phyloP scores from a whole-genome alignment of 2,329 filamentous ascomycete genomes.

The Stagonosporopsis vannaccii region DNA sequence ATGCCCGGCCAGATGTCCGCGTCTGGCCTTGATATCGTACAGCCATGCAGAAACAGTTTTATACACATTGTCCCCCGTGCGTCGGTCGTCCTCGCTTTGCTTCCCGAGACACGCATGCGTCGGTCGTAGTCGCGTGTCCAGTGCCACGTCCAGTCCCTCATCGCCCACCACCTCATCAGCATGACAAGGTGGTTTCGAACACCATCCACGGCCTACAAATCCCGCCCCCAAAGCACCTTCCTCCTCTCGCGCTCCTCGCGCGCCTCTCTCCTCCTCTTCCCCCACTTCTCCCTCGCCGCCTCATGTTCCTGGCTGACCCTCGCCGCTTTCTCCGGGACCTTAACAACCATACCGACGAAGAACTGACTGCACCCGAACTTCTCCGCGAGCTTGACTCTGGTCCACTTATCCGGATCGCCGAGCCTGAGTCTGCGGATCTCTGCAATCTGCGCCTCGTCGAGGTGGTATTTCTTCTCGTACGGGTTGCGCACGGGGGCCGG shows the following conservation, averaged over 20 bases:
- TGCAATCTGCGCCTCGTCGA: conserved; percentile 63
- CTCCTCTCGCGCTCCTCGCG: conserved; percentile 67
- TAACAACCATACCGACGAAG: conserved; percentile 67
- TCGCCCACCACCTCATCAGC: background rate
- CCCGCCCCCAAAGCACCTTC: conserved; percentile 67
- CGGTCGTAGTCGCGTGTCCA: too few species aligned
- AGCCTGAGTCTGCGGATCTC: conserved; percentile 65
- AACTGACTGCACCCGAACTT: conserved; percentile 69
- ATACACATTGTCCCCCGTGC: conserved; percentile 1
- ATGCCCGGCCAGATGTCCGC: conserved; percentile 1
- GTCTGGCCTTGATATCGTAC: conserved; percentile 15
- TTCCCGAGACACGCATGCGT: background rate
- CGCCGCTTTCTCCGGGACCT: conserved; percentile 51
- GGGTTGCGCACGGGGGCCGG: conserved; percentile 59
- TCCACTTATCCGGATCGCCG: conserved; percentile 66
- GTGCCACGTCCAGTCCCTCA: background rate
- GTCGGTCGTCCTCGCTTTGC: background rate
- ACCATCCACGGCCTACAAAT: conserved; percentile 53
- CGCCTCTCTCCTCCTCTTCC: conserved; percentile 64
- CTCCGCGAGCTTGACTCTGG: conserved; percentile 64
- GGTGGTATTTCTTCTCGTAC: conserved; percentile 67
- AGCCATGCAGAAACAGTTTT: conserved; percentile 16
- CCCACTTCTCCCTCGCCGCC: conserved; percentile 67
- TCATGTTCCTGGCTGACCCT: conserved; percentile 58
- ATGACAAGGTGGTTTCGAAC: background rate